Conservation (phyloP, 345 rosid species). For the Eucalyptus camaldulensis region DNA sequence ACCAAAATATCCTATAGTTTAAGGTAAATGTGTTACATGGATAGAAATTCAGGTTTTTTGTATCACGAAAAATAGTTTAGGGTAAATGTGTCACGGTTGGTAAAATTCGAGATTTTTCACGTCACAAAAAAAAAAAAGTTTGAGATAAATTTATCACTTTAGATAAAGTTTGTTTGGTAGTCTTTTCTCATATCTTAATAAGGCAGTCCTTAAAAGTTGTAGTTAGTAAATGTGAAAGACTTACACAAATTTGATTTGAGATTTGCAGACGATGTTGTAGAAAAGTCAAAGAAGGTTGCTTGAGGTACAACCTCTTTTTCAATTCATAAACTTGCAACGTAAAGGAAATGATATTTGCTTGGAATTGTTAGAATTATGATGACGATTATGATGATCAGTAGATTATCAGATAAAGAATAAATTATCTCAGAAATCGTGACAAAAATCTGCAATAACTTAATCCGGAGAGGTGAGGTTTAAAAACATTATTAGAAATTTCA, state of each 20-base stretch:
- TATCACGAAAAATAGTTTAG: rapidly evolving
- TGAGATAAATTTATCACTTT: too few species aligned
- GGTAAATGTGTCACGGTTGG: too few species aligned
- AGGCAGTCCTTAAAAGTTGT: background rate
- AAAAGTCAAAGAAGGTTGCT: background rate
- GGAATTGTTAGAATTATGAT: background rate
- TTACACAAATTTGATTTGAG: background rate
- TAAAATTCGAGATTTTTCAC: rapidly evolving
- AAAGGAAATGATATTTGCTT: background rate
- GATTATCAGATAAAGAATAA: background rate
- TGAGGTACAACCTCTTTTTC: background rate
- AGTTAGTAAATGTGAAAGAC: background rate
- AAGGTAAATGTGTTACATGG: too few species aligned
- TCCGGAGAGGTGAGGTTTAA: background rate
- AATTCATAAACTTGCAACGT: background rate
- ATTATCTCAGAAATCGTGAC: background rate
- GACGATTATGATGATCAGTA: background rate
- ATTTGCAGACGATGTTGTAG: background rate
- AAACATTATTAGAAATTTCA: background rate
- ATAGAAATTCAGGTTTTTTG: too few species aligned
- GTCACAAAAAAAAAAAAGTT: too few species aligned
- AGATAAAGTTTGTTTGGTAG: too few species aligned
- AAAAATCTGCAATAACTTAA: background rate
- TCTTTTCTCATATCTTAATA: background rate
- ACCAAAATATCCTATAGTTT: too few species aligned